phyloP scores from a whole-genome alignment of 2,329 filamentous ascomycete genomes.

The Trichoderma sp. region DNA sequence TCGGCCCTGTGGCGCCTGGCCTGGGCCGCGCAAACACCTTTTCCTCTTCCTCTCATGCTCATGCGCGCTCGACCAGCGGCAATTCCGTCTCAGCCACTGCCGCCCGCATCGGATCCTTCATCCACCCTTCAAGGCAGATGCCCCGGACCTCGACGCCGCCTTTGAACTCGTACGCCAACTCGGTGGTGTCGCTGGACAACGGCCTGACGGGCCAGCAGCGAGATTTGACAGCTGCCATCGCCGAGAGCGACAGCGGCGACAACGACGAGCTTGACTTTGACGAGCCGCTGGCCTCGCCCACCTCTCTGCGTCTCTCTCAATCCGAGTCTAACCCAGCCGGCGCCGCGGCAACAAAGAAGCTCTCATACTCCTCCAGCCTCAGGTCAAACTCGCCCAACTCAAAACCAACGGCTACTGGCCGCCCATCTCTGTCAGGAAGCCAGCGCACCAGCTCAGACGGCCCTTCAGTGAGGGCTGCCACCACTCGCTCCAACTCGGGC shows the following conservation, averaged over 20 bases:
- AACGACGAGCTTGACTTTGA: slow-evolving; percentile 28
- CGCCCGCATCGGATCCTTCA: slow-evolving; percentile 53
- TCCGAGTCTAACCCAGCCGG: slow-evolving; percentile 24
- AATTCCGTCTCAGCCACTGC: slow-evolving; percentile 58
- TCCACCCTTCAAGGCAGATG: slow-evolving; percentile 66
- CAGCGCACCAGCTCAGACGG: slow-evolving; percentile 41
- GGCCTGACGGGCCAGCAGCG: slow-evolving; percentile 37
- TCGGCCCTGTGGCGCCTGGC: slow-evolving; percentile 18
- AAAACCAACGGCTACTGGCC: slow-evolving; percentile 1
- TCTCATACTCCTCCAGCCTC: slow-evolving; percentile 12
- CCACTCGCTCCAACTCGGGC: slow-evolving; percentile 33
- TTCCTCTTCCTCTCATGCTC: slow-evolving; percentile 48
- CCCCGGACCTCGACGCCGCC: slow-evolving; percentile 63
- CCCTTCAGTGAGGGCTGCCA: slow-evolving; percentile 31
- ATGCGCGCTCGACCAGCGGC: slow-evolving; percentile 60
- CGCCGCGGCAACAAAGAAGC: slow-evolving; percentile 8
- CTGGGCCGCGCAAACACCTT: slow-evolving; percentile 38
- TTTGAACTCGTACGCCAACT: slow-evolving; percentile 58
- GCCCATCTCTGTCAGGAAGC: slow-evolving; percentile 36
- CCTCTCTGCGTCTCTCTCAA: slow-evolving; percentile 22
- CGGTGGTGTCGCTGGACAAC: slow-evolving; percentile 53
- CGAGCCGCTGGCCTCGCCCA: slow-evolving; percentile 26
- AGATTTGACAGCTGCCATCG: slow-evolving; percentile 45
- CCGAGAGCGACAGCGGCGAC: slow-evolving; percentile 51
- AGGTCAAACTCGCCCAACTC: not conserved